Evolutionary conservation across 2,329 filamentous ascomycete genomes (phyloP).

Genomic region (Rhynchosporium agropyri): DNA sequence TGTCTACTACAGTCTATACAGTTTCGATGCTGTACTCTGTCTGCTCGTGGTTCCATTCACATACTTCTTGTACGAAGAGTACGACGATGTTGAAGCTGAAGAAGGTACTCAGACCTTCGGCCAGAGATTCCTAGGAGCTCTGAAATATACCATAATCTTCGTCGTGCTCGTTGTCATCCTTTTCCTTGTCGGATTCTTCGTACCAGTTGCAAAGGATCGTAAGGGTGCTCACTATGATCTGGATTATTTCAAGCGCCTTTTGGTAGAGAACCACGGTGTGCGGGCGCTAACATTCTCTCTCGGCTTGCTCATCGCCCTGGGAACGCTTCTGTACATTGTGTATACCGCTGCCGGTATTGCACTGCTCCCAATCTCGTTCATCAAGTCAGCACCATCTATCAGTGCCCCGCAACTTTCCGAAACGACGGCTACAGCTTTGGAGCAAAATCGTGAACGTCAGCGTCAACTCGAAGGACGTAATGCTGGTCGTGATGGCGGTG

Average conservation of each 20-base stretch:
- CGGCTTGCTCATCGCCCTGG: constrained; percentile 84
- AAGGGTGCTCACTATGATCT: constrained; percentile 73
- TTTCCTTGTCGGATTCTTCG: constrained; percentile 92
- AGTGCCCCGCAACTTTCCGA: constrained; percentile 79
- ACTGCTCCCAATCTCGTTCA: constrained; percentile 83
- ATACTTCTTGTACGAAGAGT: constrained; percentile 98
- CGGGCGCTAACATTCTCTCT: constrained; percentile 88
- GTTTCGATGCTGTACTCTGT: constrained; percentile 86
- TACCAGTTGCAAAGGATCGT: constrained; percentile 73
- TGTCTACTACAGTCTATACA: constrained; percentile 92
- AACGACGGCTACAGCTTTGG: constrained; percentile 77
- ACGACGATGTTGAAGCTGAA: constrained; percentile 86
- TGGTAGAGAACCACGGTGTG: constrained; percentile 87
- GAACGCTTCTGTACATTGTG: constrained; percentile 81
- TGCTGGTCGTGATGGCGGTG: constrained; percentile 70
- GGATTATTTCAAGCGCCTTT: constrained; percentile 86
- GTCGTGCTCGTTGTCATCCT: constrained; percentile 77
- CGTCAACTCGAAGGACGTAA: constrained; percentile 87
- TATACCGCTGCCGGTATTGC: constrained; percentile 91
- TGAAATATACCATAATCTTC: constrained; percentile 90
- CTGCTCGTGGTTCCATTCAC: constrained; percentile 89
- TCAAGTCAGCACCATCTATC: constrained; percentile 86
- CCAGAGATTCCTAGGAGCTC: constrained; percentile 76
- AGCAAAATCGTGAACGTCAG: constrained; percentile 88
- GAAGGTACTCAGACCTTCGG: constrained; percentile 72